Conservation (phyloP, 306 rosid species). For the Argentina anserina region DNA sequence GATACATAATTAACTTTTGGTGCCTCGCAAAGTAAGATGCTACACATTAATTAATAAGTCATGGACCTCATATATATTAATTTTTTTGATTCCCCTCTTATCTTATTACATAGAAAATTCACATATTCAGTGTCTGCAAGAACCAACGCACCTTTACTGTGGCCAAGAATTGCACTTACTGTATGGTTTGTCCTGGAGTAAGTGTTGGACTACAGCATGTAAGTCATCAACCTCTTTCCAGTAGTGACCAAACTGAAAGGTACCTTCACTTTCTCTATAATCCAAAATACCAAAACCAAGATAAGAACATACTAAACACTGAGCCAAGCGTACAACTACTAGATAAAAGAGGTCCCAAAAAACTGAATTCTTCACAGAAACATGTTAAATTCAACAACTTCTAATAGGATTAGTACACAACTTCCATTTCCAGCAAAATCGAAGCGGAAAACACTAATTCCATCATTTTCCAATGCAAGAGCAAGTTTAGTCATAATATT, state of each 20-base stretch:
- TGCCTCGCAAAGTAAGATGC: background rate
- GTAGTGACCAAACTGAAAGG: background rate
- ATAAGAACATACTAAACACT: background rate
- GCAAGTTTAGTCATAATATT: conserved; percentile 45
- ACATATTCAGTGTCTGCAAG: conserved; percentile 4
- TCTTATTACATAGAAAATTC: background rate
- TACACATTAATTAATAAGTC: background rate
- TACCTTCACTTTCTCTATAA: background rate
- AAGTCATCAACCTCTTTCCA: conserved; percentile 1
- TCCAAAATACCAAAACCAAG: background rate
- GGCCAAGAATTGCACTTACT: background rate
- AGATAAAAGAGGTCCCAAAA: background rate
- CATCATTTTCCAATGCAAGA: conserved; percentile 49
- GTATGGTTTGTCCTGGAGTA: background rate
- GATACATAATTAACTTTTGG: background rate
- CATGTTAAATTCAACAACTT: background rate
- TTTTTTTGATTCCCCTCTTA: background rate
- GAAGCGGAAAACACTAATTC: conserved; percentile 59
- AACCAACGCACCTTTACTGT: conserved; percentile 7
- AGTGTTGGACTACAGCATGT: background rate
- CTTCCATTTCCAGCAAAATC: conserved; percentile 75
- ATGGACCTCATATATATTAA: background rate
- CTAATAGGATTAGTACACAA: background rate
- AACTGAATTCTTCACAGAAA: background rate
- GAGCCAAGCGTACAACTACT: background rate